Evolutionary conservation across 1,284 basidiomycete genomes (phyloP), one percentile per base, ranked within the genome.

Genomic region (Volvariella surrecta): DNA sequence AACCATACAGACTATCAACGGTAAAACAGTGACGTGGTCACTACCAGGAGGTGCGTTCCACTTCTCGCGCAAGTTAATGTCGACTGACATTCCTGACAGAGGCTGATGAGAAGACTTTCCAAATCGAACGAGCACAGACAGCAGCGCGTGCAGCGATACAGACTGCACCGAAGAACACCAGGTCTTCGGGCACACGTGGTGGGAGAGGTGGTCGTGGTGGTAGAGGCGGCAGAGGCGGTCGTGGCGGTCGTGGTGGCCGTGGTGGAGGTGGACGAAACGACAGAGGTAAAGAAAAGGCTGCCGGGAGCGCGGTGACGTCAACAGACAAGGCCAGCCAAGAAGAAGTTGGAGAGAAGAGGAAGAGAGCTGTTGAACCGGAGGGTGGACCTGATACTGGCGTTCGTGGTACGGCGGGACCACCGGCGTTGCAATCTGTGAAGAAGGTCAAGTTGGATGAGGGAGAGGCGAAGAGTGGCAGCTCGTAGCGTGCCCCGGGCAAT

Each of bases 321-420:
- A 34, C 44, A 21, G 55, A 53, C 18, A 54, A 53, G 10, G 58
- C 55, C 13, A 51, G 51, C 46, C 17, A 54, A 47, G 37, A 67
- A 18, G 60, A 67, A 48, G 54, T 60, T 0, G 82, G 82, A 17
- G 81, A 83, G 51, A 87, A 87, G 66, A 67, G 84, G 48, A 87
- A 86, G 58, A 73, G 82, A 19, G 77, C 70, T 1, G 67, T 84
- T 0, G 84, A 87, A 55, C 82, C 82, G 1, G 84, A 86, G 52
- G 84, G 84, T 49, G 83, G 79, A 0, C 73, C 77, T 2, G 72
- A 81, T 52, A 67, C 70, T 19, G 83, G 83, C 10, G 56, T 76
- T 7, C 70, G 83, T 13, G 81, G 81, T 0, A 69, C 64, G n/a
- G 66, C 62, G 21, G 77, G 79, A 4, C 83, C 84, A 3, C 83